A percentile compares a stretch with the other conserved stretches of the same genome.
Evolutionary conservation across 225 moss, liverwort and hornwort species (phyloP).

Genomic region (Asterella californica): DNA sequence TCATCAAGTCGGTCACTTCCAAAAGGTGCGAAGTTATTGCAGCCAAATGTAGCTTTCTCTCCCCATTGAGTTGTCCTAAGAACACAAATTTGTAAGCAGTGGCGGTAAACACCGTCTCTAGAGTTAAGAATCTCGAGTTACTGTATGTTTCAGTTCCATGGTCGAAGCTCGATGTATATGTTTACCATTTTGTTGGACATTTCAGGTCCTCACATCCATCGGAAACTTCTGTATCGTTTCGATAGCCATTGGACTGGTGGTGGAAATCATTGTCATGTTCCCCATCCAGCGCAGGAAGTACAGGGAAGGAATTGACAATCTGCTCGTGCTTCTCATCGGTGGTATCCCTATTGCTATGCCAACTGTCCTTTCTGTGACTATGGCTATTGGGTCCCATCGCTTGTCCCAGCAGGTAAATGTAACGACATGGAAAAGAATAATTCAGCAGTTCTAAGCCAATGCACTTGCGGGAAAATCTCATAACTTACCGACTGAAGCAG

Average conservation of each 20-base stretch:
- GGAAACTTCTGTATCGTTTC: slow-evolving; percentile 71
- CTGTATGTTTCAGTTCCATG: too few species aligned
- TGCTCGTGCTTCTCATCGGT: slow-evolving; percentile 75
- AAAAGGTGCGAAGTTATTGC: slow-evolving; percentile 54
- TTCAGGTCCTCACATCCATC: slow-evolving; percentile 36
- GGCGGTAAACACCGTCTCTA: too few species aligned
- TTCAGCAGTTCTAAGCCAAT: too few species aligned
- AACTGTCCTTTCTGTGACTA: slow-evolving; percentile 34
- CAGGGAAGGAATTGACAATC: slow-evolving; percentile 60
- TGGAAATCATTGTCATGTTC: slow-evolving; percentile 72
- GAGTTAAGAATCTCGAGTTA: too few species aligned
- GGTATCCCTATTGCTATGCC: slow-evolving; percentile 87
- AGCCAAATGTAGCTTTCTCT: too few species aligned
- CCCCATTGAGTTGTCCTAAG: too few species aligned
- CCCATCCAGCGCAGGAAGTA: slow-evolving; percentile 60
- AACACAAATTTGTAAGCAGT: too few species aligned
- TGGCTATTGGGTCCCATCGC: slow-evolving; percentile 73
- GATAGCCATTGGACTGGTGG: slow-evolving; percentile 57
- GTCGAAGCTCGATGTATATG: background rate
- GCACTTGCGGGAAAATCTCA: too few species aligned
- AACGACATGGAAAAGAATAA: too few species aligned
- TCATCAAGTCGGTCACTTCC: slow-evolving; percentile 68
- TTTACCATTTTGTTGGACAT: too few species aligned
- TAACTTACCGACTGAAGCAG: too few species aligned
- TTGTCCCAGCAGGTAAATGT: slow-evolving; percentile 41